Evolutionary conservation across 2,329 filamentous ascomycete species (phyloP).

Genomic region (Fusarium luffae): DNA sequence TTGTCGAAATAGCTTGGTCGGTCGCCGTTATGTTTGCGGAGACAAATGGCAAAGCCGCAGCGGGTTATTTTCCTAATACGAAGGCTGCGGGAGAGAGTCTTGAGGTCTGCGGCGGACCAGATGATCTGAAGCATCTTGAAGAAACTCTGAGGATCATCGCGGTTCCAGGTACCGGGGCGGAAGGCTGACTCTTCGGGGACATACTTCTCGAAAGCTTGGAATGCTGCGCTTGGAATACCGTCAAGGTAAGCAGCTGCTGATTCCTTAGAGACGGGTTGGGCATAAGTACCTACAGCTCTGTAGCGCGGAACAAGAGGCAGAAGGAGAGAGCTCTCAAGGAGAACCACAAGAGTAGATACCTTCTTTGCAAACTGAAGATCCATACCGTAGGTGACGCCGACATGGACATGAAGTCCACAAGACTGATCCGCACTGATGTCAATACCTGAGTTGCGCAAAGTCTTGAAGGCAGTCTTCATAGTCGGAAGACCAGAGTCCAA

Average conservation of each 20-base stretch:
- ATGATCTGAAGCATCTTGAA: slow-evolving; percentile 12
- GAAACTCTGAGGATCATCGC: not conserved
- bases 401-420: slow-evolving; percentile 45
- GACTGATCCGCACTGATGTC: slow-evolving; percentile 26
- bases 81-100: not conserved
- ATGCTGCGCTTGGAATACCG: not conserved
- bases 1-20: fast-evolving
- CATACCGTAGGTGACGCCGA: slow-evolving; percentile 41
- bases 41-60: slow-evolving; percentile 6
- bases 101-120: slow-evolving; percentile 15
- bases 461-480: slow-evolving; percentile 5
- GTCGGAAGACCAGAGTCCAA: slow-evolving; percentile 25
- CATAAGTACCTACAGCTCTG: not conserved
- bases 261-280: fast-evolving
- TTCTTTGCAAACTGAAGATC: slow-evolving; percentile 39
- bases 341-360: slow-evolving; percentile 32
- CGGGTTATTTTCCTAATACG: fast-evolving
- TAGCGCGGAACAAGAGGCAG: not conserved
- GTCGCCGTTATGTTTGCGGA: not conserved
- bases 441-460: slow-evolving; percentile 12
- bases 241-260: not conserved
- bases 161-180: slow-evolving; percentile 17
- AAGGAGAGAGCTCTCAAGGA: slow-evolving; percentile 39
- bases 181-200: not conserved
- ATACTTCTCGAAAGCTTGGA: not conserved